phyloP scores from a whole-genome alignment of 2,329 filamentous ascomycete species.

The Fusarium goolgardi region DNA sequence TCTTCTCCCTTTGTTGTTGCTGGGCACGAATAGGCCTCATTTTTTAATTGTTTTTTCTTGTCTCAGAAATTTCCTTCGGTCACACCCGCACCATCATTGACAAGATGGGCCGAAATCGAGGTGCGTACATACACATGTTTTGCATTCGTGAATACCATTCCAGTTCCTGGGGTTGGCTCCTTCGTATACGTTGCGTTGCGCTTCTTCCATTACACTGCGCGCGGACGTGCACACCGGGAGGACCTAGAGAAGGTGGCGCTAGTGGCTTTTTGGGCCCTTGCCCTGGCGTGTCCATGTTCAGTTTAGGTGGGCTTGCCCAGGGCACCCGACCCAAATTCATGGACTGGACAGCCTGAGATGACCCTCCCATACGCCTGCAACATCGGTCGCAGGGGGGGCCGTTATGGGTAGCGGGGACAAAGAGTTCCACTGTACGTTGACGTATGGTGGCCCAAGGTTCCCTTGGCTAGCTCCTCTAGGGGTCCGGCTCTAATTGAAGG shows the following conservation, averaged over 20 bases:
- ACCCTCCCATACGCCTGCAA: conserved; percentile 21
- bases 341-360: conserved; percentile 20
- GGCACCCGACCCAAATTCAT: conserved; percentile 5
- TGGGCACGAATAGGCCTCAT: conserved; percentile 11
- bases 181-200: conserved; percentile 12
- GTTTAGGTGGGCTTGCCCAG: conserved; percentile 21
- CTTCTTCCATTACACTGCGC: conserved; percentile 3
- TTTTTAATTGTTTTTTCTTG: conserved; percentile 24
- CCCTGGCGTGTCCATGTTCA: conserved; percentile 12
- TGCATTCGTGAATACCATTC: conserved; percentile 42
- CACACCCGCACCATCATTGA: conserved; percentile 29
- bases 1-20: conserved; percentile 17
- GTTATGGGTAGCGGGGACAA: conserved; percentile 32
- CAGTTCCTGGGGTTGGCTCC: conserved; percentile 30
- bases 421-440: conserved; percentile 32
- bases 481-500: conserved; percentile 32
- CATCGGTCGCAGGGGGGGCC: conserved; percentile 30
- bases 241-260: conserved; percentile 20
- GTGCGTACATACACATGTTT: conserved; percentile 55
- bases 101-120: conserved; percentile 67
- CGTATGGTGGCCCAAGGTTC: conserved; percentile 24
- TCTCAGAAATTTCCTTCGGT: conserved; percentile 41
- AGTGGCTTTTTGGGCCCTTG: conserved; percentile 23
- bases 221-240: conserved; percentile 15
- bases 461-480: conserved; percentile 33